phyloP scores from a whole-genome alignment of 352 stramenopile species.

The Phytophthora constricta region DNA sequence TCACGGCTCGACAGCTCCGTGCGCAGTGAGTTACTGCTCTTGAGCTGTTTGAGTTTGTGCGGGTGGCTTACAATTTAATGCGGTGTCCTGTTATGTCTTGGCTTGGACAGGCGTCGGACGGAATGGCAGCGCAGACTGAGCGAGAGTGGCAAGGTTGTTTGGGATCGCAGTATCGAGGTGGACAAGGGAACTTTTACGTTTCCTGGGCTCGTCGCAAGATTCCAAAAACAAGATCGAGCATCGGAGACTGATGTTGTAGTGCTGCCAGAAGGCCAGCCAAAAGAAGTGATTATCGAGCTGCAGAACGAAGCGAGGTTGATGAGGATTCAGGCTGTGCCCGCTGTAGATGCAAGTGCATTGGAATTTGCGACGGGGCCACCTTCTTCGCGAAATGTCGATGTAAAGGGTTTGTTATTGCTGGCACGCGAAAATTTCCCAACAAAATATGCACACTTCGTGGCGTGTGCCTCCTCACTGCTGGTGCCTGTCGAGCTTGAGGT shows the following conservation, averaged over 20 bases:
- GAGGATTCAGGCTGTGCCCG: constrained; percentile 5
- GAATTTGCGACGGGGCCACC: constrained; percentile 23
- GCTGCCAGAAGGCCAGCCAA: constrained; percentile 6
- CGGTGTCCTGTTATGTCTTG: not conserved
- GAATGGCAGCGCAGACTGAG: constrained; percentile 29
- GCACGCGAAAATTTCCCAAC: constrained; percentile 48
- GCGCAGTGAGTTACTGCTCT: constrained; percentile 15
- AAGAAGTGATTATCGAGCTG: constrained; percentile 16
- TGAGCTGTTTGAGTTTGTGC: not conserved
- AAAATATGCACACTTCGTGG: constrained; percentile 64
- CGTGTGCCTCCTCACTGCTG: constrained; percentile 42
- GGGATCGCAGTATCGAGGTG: constrained; percentile 11
- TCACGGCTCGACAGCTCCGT: constrained; percentile 26
- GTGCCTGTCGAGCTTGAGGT: constrained; percentile 50
- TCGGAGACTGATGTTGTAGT: constrained; percentile 1
- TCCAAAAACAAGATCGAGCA: constrained; percentile 7
- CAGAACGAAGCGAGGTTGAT: constrained; percentile 12
- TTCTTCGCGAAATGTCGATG: constrained; percentile 9
- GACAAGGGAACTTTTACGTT: not conserved
- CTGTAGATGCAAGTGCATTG: constrained; percentile 17
- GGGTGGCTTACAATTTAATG: not conserved
- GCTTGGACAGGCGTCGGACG: constrained; percentile 21
- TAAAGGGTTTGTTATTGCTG: constrained; percentile 38
- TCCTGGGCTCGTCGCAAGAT: constrained; percentile 20
- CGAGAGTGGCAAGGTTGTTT: constrained; percentile 6